phyloP scores from a whole-genome alignment of 805 yeast species.

The Kuraishia capsulata region DNA sequence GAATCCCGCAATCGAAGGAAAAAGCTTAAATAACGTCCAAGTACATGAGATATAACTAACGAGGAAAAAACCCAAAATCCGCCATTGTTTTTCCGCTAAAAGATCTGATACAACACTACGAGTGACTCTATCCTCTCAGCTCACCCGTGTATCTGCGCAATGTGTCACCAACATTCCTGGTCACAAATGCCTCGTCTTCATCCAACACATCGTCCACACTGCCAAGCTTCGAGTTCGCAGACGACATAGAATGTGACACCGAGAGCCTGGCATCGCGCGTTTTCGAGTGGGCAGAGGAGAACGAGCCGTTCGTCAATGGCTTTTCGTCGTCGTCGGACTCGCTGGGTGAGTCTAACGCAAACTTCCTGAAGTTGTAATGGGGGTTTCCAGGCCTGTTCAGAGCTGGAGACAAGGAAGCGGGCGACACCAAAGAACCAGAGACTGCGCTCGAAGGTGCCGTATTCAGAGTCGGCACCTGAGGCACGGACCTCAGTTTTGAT shows the following conservation, averaged over 20 bases:
- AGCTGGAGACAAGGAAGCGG: not conserved
- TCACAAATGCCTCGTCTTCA: constrained; percentile 18
- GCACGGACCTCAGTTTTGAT: not conserved
- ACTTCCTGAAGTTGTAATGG: not conserved
- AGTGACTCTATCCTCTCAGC: constrained; percentile 10
- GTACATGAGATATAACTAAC: no score
- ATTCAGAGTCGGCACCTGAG: not conserved
- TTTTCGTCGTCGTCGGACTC: not conserved
- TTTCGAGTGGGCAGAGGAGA: not conserved
- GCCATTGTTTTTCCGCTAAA: no score
- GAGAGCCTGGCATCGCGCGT: no score
- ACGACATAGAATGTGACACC: not conserved
- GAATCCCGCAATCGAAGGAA: no score
- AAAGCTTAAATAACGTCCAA: no score
- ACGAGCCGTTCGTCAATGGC: not conserved
- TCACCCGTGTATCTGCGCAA: constrained; percentile 21
- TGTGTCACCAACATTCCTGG: constrained; percentile 23
- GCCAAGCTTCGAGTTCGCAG: not conserved
- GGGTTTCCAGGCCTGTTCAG: not conserved
- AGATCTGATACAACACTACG: no score
- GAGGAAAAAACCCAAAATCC: no score
- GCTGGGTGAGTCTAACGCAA: not conserved
- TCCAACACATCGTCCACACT: constrained; percentile 4
- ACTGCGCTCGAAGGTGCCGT: no score
- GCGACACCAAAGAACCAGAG: no score